phyloP scores from a whole-genome alignment of 352 stramenopile genomes.

The Phytophthora sansomeana region DNA sequence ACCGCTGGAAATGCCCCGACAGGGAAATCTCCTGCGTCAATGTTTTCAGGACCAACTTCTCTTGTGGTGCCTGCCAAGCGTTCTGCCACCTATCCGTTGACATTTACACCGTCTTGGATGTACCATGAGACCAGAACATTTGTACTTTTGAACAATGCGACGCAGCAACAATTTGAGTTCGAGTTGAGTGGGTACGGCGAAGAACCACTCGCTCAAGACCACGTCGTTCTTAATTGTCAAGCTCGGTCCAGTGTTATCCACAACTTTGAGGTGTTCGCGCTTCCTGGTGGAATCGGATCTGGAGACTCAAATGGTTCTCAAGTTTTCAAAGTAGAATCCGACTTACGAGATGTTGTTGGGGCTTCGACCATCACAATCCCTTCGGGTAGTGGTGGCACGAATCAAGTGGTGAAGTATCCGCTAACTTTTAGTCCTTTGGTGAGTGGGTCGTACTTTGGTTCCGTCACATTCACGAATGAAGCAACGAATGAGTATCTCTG shows the following conservation, averaged over 20 bases:
- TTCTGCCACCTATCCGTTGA: constrained; percentile 76
- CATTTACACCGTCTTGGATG: constrained; percentile 87
- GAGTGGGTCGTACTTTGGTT: constrained; percentile 93
- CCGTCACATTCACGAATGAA: constrained; percentile 92
- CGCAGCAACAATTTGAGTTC: constrained; percentile 92
- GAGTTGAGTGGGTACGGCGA: constrained; percentile 85
- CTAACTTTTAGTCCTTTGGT: constrained; percentile 90
- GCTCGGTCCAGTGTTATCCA: constrained; percentile 86
- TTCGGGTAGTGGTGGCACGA: constrained; percentile 11
- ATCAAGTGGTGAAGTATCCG: constrained; percentile 63
- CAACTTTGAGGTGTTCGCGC: constrained; percentile 80
- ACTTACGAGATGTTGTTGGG: constrained; percentile 91
- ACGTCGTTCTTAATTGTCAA: constrained; percentile 86
- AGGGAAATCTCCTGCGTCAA: constrained; percentile 20
- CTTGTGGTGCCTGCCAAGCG: constrained; percentile 82
- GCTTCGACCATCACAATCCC: constrained; percentile 59
- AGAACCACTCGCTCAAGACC: constrained; percentile 91
- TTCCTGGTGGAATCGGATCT: constrained; percentile 31
- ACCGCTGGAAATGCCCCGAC: constrained; percentile 14
- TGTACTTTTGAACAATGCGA: constrained; percentile 80
- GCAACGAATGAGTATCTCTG: constrained; percentile 87
- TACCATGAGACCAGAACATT: constrained; percentile 78
- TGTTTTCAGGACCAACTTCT: constrained; percentile 76
- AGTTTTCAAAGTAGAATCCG: constrained; percentile 90
- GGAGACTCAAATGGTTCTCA: constrained; percentile 49